These are phyloP conservation scores for Fusarium sp. DNA, from an alignment of 2,329 filamentous ascomycete species.

Conservation along the genomic window DNA sequence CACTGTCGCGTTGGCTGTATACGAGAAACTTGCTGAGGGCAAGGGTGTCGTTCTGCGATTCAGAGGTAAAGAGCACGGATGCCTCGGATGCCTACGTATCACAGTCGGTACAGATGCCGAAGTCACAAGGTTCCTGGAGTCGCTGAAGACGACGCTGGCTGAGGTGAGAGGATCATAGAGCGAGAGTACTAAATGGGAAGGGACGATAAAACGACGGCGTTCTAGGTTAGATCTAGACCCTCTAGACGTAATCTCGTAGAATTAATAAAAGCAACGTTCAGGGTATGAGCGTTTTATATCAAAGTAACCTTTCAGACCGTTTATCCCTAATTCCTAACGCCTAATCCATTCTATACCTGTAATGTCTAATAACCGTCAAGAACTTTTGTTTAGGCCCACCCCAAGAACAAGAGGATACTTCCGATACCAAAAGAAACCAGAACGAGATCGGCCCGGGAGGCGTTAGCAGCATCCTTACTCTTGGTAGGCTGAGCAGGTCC, in stretches of 20 bases:
- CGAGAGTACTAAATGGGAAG: not conserved
- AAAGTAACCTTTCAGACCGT: conserved; percentile 15
- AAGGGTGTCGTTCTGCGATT: conserved; percentile 94
- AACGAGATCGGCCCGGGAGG: conserved; percentile 24
- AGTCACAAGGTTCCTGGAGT: conserved; percentile 79
- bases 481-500: conserved; percentile 21
- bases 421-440: conserved; percentile 39
- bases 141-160: conserved; percentile 65
- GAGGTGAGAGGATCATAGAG: conserved; percentile 53
- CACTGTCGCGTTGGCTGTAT: conserved; percentile 78
- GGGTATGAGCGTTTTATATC: conserved; percentile 27
- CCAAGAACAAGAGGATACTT: conserved; percentile 33
- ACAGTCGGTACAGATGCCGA: conserved; percentile 93
- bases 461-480: conserved; percentile 34
- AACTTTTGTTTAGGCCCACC: conserved; percentile 25
- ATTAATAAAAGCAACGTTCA: conserved; percentile 41
- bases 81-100: conserved; percentile 87
- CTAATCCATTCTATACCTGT: conserved; percentile 27
- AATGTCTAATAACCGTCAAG: conserved; percentile 31
- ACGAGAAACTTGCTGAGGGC: conserved; percentile 85
- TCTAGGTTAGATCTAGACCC: conserved; percentile 35
- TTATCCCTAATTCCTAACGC: conserved; percentile 26
- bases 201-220: conserved; percentile 31
- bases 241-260: conserved; percentile 43
- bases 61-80: conserved; percentile 91